phyloP scores from a whole-genome alignment of 768 basidiomycete genomes.

The Brasilioporus rufonigricans region DNA sequence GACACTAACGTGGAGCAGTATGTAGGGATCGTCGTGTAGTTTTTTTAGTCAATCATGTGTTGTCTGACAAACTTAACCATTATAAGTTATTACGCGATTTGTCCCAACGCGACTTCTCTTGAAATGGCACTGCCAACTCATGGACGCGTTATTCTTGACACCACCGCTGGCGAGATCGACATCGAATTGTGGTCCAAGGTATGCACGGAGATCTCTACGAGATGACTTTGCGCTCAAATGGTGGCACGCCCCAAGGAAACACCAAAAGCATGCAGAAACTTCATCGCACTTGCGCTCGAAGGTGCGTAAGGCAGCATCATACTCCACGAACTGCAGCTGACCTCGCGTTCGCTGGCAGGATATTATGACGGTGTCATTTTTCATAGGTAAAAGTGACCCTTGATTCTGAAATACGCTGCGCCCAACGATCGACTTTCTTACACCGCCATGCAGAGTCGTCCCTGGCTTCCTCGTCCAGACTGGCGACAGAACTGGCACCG shows the following conservation, averaged over 20 bases:
- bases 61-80: slow-evolving; percentile 22
- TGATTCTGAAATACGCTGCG: too few relatives aligned
- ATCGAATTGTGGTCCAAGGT: slow-evolving; percentile 94
- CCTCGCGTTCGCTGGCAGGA: slow-evolving; percentile 44
- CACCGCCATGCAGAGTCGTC: slow-evolving; percentile 56
- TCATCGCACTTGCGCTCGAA: slow-evolving; percentile 85
- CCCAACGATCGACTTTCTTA: background rate
- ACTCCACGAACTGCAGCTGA: slow-evolving; percentile 1
- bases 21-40: too few relatives aligned
- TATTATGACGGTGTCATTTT: slow-evolving; percentile 97
- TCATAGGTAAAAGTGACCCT: slow-evolving; percentile 66
- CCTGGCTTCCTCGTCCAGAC: slow-evolving; percentile 93
- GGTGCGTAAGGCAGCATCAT: slow-evolving; percentile 52
- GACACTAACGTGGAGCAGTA: too few relatives aligned
- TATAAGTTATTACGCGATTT: slow-evolving; percentile 5
- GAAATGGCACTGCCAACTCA: slow-evolving; percentile 81
- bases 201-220: slow-evolving; percentile 3
- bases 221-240: background rate
- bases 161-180: slow-evolving; percentile 84
- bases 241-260: slow-evolving; percentile 58
- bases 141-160: slow-evolving; percentile 84
- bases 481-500: slow-evolving; percentile 89
- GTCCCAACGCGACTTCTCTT: background rate
- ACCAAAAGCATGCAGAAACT: slow-evolving; percentile 91
- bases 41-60: background rate